These are phyloP conservation scores for Didymella pinodella DNA, from an alignment of 2,329 filamentous ascomycete genomes.

Conservation along the genomic window DNA sequence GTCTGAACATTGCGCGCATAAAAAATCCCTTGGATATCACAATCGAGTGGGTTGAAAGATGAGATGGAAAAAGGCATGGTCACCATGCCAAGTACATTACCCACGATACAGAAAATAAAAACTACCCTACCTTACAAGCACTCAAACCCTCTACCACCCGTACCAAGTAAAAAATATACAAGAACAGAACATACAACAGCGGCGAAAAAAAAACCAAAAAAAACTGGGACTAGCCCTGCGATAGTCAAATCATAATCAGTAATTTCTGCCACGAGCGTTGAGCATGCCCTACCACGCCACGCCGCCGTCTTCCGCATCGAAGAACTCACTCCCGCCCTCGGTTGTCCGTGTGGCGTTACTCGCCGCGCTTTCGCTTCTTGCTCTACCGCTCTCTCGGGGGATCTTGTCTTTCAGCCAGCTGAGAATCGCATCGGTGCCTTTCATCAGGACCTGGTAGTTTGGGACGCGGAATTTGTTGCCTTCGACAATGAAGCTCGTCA, in stretches of 20 bases:
- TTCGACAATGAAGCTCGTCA: constrained; percentile 75
- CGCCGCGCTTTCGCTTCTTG: constrained; percentile 1
- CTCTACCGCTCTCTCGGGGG: constrained; percentile 49
- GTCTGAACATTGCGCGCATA: no score
- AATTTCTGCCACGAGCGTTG: not conserved
- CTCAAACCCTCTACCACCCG: not conserved
- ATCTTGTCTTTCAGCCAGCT: constrained; percentile 82
- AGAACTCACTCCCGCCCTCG: constrained; percentile 15
- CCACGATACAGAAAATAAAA: not conserved
- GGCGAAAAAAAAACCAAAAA: not conserved
- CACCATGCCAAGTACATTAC: not conserved
- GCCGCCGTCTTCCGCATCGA: constrained; percentile 14
- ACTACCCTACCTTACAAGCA: not conserved
- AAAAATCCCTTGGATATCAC: no score
- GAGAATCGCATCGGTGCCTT: constrained; percentile 85
- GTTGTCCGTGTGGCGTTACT: constrained; percentile 11
- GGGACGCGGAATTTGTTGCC: constrained; percentile 91
- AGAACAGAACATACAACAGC: not conserved
- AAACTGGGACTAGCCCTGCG: not conserved
- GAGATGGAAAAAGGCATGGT: not conserved
- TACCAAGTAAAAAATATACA: constrained; percentile 12
- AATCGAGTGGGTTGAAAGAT: no score
- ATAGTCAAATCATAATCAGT: not conserved
- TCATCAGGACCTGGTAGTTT: constrained; percentile 80
- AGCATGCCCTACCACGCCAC: constrained; percentile 8